A percentile compares a stretch with the other conserved stretches of the same genome.
phyloP scores from a whole-genome alignment of 1,139 yeast genomes.

The Blastobotrys elegans region DNA sequence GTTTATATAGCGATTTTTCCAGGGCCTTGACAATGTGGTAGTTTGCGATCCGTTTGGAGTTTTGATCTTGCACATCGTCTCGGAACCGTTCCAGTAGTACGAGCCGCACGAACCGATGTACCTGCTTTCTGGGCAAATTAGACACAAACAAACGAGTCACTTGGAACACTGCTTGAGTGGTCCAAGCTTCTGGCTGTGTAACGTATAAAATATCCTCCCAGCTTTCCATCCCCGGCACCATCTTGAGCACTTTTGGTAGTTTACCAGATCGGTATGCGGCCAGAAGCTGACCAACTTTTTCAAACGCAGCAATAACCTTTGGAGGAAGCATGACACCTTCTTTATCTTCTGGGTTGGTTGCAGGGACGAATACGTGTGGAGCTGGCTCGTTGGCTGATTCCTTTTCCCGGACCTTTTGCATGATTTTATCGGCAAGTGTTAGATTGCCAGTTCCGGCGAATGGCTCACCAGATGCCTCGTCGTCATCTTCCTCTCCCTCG shows the following conservation, averaged over 20 bases:
- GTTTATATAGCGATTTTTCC: constrained; percentile 90
- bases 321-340: constrained; percentile 81
- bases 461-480: constrained; percentile 51
- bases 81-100: constrained; percentile 84
- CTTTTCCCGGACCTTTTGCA: constrained; percentile 81
- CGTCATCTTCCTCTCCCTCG: constrained; percentile 62
- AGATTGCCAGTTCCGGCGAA: constrained; percentile 42
- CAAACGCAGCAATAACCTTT: constrained; percentile 90
- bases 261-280: constrained; percentile 95
- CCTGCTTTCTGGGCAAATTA: constrained; percentile 78
- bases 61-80: constrained; percentile 61
- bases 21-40: constrained; percentile 89
- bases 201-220: constrained; percentile 96
- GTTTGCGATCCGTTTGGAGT: constrained; percentile 48
- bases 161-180: constrained; percentile 93
- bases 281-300: constrained; percentile 81
- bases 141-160: constrained; percentile 94
- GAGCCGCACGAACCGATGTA: constrained; percentile 72
- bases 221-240: constrained; percentile 82
- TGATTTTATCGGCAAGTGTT: constrained; percentile 84
- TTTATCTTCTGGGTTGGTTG: constrained; percentile 23
- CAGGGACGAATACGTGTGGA: constrained; percentile 17
- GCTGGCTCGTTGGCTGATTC: constrained; percentile 18
- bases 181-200: constrained; percentile 89
- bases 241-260: constrained; percentile 90